Evolutionary conservation across 208 protist species (phyloP).

Genomic region (Sergeia podlipaevii): DNA sequence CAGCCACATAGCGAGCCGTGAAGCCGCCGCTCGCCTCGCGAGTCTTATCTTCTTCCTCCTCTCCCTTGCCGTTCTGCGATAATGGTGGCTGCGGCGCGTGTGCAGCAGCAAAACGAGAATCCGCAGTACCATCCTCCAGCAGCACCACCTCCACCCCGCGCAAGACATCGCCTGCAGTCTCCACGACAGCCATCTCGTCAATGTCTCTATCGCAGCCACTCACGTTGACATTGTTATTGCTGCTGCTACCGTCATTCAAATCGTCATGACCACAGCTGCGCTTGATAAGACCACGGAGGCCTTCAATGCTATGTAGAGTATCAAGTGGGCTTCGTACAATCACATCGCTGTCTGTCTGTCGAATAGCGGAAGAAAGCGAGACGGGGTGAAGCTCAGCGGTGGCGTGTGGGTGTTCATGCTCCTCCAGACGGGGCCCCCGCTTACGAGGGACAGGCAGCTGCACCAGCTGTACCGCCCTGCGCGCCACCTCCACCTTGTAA

Average conservation of each 20-base stretch:
- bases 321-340: conserved; percentile 22
- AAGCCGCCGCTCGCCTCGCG: not conserved
- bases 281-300: no score
- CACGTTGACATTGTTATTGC: no score
- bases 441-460: conserved; percentile 10
- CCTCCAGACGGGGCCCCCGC: no score
- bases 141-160: conserved; percentile 40
- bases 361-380: no score
- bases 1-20: conserved; percentile 13
- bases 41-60: not conserved
- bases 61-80: not conserved
- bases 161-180: conserved; percentile 24
- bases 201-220: no score
- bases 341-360: conserved; percentile 12
- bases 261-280: no score
- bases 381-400: not conserved
- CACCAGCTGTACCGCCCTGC: conserved; percentile 22
- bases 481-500: conserved; percentile 48
- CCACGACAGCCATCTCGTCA: not conserved
- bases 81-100: not conserved
- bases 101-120: not conserved
- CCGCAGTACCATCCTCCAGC: conserved; percentile 19
- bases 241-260: no score
- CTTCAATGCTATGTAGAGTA: no score
- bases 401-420: no score